Evolutionary conservation across 495 filamentous ascomycete species (phyloP).

Genomic region (Alectoria sarmentosa): DNA sequence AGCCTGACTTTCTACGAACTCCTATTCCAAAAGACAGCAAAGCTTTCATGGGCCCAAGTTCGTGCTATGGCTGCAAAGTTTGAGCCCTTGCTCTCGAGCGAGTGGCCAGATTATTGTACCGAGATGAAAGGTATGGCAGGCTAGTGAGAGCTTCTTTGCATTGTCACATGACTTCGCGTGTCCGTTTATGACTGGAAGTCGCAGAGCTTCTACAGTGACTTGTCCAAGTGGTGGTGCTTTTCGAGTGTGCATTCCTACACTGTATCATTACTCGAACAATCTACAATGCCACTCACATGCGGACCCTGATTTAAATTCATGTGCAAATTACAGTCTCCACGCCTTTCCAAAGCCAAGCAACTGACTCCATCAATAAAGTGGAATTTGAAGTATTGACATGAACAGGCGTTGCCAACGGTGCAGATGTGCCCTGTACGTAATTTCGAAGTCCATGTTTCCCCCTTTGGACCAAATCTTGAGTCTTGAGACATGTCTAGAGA

Average conservation of each 20-base stretch:
- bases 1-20: constrained; percentile 45
- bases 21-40: constrained; percentile 44
- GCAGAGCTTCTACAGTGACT: not conserved
- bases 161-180: not conserved
- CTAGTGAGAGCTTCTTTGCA: not conserved
- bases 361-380: not conserved
- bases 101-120: constrained; percentile 40
- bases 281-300: not conserved
- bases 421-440: constrained; percentile 42
- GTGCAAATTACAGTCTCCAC: too few relatives aligned
- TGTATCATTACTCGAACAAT: not conserved
- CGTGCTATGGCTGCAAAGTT: constrained; percentile 40
- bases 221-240: too few relatives aligned
- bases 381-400: not conserved
- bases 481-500: too few relatives aligned
- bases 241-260: not conserved
- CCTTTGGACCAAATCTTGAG: too few relatives aligned
- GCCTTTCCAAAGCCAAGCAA: not conserved
- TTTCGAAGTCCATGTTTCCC: too few relatives aligned
- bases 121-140: constrained; percentile 42
- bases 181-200: not conserved
- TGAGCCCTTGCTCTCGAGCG: constrained; percentile 31
- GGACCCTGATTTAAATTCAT: not conserved
- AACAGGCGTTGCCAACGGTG: constrained; percentile 52
- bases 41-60: constrained; percentile 44